A percentile compares a stretch with the other conserved stretches of the same genome.
These are phyloP conservation scores for Fraxinus greggii DNA, from an alignment of 305 asterid genomes.

Conservation along the genomic window DNA sequence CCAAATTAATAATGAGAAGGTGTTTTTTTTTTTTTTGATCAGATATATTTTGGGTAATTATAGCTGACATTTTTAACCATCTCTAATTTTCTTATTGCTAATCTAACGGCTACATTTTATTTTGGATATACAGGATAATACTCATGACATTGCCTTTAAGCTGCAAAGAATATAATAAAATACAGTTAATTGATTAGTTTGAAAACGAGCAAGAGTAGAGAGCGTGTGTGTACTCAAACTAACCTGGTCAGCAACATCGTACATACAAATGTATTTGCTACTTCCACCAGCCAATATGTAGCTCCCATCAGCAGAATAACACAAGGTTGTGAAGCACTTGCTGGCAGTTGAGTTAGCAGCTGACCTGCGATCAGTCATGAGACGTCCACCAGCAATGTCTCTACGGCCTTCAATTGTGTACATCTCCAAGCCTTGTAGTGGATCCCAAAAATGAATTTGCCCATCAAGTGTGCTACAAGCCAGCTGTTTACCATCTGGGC, in stretches of 20 bases:
- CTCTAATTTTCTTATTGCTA: background rate
- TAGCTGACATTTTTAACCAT: background rate
- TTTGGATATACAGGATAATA: background rate
- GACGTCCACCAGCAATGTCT: constrained; percentile 98
- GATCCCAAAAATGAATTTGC: constrained; percentile 95
- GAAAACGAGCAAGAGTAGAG: background rate
- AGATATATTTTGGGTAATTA: background rate
- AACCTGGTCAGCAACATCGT: constrained; percentile 95
- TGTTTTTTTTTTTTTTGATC: background rate
- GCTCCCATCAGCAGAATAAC: constrained; percentile 96
- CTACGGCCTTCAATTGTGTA: constrained; percentile 96
- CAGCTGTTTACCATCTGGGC: constrained; percentile 95
- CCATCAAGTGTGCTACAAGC: constrained; percentile 97
- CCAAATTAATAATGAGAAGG: background rate
- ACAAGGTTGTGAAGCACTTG: constrained; percentile 86
- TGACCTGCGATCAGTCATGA: constrained; percentile 93
- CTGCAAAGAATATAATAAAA: background rate
- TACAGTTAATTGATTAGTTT: background rate
- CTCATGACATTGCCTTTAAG: background rate
- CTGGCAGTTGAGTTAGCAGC: constrained; percentile 91
- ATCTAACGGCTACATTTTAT: background rate
- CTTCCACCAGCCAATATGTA: constrained; percentile 96
- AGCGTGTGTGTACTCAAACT: constrained; percentile 24
- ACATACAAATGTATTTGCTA: constrained; percentile 94
- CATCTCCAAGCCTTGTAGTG: constrained; percentile 76